Conservation (phyloP, 78 protist species). For the Dictyostelium intermedium region DNA sequence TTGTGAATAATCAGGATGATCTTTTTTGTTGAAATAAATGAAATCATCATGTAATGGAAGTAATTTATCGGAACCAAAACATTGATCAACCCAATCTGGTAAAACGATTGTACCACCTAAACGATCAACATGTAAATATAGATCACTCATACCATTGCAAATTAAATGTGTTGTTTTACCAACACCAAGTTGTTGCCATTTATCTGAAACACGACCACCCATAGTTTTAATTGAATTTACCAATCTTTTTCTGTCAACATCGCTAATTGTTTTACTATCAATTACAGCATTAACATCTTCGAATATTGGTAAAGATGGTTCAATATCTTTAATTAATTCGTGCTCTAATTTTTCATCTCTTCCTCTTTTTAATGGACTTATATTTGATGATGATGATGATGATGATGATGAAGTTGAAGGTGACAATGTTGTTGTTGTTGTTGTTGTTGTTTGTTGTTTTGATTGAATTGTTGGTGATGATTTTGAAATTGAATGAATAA, state of each 20-base stretch:
- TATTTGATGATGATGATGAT: neutral
- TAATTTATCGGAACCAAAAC: neutral
- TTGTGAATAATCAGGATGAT: slow-evolving; percentile 13
- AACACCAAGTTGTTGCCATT: slow-evolving; percentile 7
- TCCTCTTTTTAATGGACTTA: neutral
- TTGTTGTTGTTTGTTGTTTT: neutral
- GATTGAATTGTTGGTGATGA: neutral
- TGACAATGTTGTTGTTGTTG: neutral
- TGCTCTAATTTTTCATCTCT: slow-evolving; percentile 13
- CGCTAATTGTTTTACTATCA: neutral
- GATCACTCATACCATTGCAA: slow-evolving; percentile 13
- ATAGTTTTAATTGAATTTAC: neutral
- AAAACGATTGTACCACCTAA: slow-evolving; percentile 58
- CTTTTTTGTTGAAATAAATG: neutral
- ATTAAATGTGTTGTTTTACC: slow-evolving; percentile 54
- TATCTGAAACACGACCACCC: slow-evolving; percentile 22
- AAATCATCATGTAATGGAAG: neutral
- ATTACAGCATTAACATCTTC: slow-evolving; percentile 33
- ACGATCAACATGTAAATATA: slow-evolving; percentile 50
- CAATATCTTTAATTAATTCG: neutral
- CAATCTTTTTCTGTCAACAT: neutral
- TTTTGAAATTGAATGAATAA: slow-evolving; percentile 18
- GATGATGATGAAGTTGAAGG: neutral
- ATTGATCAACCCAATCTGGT: slow-evolving; percentile 59
- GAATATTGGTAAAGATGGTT: neutral